Evolutionary conservation across 305 asterid species (phyloP).

Genomic region (Nicotiana rustica): DNA sequence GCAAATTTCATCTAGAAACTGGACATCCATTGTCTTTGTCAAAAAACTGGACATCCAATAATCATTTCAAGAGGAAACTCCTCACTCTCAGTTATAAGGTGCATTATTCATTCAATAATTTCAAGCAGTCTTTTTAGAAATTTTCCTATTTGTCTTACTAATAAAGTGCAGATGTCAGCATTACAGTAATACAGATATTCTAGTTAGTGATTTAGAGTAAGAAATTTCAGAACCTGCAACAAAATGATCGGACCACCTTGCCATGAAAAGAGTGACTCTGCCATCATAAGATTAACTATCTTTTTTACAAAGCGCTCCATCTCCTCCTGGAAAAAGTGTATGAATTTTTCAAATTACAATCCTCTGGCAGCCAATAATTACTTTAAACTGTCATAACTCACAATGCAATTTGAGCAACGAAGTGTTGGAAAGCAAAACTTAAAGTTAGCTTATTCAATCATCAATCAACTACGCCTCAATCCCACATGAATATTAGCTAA

Average conservation of each 20-base stretch:
- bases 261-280: conserved; percentile 83
- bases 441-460: conserved; percentile 5
- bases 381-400: conserved; percentile 12
- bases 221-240: conserved; percentile 69
- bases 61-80: conserved; percentile 25
- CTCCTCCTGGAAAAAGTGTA: conserved; percentile 68
- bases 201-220: conserved; percentile 29
- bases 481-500: conserved; percentile 11
- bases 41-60: neutral
- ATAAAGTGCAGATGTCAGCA: conserved; percentile 8
- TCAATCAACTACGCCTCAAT: conserved; percentile 4
- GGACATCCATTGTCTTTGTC: too few species aligned
- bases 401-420: conserved; percentile 19
- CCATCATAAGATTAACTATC: conserved; percentile 84
- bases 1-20: neutral
- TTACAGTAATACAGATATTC: neutral
- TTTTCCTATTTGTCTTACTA: neutral
- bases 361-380: neutral
- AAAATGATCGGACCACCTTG: conserved; percentile 97
- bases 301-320: conserved; percentile 89
- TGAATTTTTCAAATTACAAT: conserved; percentile 23
- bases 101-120: conserved; percentile 10
- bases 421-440: neutral
- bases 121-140: conserved; percentile 6
- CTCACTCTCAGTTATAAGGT: conserved; percentile 23